These are phyloP conservation scores for Cladorrhinum sp. DNA, from an alignment of 2,329 filamentous ascomycete genomes.

Conservation along the genomic window DNA sequence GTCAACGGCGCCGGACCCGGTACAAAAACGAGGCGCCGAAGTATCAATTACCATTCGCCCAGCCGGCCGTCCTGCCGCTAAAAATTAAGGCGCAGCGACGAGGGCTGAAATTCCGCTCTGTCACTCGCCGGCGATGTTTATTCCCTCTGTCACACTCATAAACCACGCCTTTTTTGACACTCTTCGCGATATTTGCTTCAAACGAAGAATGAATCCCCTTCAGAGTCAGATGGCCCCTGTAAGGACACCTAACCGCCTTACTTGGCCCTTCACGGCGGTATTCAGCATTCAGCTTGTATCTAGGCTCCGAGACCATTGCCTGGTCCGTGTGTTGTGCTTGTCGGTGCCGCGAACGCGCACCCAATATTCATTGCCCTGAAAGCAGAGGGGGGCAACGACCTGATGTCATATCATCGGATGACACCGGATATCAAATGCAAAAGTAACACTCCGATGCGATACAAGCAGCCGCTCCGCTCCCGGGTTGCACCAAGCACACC, in stretches of 20 bases:
- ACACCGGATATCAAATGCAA: background rate
- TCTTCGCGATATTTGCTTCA: slow-evolving; percentile 16
- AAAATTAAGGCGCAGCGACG: slow-evolving; percentile 26
- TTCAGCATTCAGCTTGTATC: slow-evolving; percentile 18
- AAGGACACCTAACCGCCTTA: slow-evolving; percentile 19
- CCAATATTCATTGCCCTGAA: slow-evolving; percentile 4
- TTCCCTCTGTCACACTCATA: slow-evolving; percentile 3
- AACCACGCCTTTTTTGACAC: slow-evolving; percentile 3
- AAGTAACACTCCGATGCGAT: slow-evolving; percentile 2
- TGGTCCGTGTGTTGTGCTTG: background rate
- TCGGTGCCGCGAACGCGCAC: slow-evolving; percentile 18
- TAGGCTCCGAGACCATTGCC: slow-evolving; percentile 15
- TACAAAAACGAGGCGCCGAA: slow-evolving; percentile 14
- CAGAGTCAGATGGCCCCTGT: background rate
- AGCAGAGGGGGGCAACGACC: background rate
- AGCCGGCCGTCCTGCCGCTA: slow-evolving; percentile 14
- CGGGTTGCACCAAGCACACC: slow-evolving; percentile 6
- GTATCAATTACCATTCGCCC: slow-evolving; percentile 17
- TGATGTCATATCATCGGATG: background rate
- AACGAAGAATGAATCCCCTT: slow-evolving; percentile 10
- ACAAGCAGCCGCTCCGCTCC: slow-evolving; percentile 3
- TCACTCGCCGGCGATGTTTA: slow-evolving; percentile 5
- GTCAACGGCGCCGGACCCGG: slow-evolving; percentile 11
- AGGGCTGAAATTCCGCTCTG: slow-evolving; percentile 22
- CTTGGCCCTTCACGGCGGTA: slow-evolving; percentile 19